Percentiles rank a stretch among this genome's conserved stretches.
Evolutionary conservation across 768 basidiomycete genomes (phyloP).

Genomic region (Pleurotus pulmonarius): DNA sequence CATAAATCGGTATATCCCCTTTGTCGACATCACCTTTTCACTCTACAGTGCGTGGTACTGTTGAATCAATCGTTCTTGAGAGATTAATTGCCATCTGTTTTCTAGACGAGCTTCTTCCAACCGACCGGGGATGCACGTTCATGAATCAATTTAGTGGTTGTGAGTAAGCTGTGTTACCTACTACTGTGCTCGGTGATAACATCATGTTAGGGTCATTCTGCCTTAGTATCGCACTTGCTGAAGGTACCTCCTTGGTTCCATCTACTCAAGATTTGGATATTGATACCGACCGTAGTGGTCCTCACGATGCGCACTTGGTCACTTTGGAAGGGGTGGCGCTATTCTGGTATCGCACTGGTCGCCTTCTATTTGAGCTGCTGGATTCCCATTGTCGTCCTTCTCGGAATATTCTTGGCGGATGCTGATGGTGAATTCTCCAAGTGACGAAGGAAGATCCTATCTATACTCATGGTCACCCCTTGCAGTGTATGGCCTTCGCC

Average conservation of each 20-base stretch:
- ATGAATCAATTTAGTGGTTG: constrained; percentile 3
- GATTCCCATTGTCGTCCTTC: neutral
- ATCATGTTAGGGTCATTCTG: neutral
- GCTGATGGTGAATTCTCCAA: neutral
- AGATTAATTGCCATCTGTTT: neutral
- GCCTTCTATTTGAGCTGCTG: neutral
- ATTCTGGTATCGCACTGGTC: neutral
- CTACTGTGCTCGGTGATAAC: too few species aligned
- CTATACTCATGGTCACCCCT: neutral
- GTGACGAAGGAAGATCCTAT: too few species aligned
- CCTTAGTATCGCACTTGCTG: neutral
- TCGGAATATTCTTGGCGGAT: neutral
- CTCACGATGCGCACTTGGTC: constrained; percentile 3
- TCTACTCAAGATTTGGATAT: neutral
- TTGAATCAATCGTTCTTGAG: neutral
- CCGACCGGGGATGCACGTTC: neutral
- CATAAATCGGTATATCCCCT: neutral
- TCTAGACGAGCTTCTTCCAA: neutral
- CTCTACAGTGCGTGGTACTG: neutral
- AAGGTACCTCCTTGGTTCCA: neutral
- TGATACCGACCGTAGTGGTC: neutral
- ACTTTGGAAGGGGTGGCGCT: neutral
- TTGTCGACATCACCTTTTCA: neutral
- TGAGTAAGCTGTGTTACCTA: neutral
- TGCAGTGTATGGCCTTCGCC: neutral